Percentiles rank a stretch among this genome's conserved stretches.
Evolutionary conservation across 257 asterid genomes (phyloP).

Genomic region (Cruciata laevipes): DNA sequence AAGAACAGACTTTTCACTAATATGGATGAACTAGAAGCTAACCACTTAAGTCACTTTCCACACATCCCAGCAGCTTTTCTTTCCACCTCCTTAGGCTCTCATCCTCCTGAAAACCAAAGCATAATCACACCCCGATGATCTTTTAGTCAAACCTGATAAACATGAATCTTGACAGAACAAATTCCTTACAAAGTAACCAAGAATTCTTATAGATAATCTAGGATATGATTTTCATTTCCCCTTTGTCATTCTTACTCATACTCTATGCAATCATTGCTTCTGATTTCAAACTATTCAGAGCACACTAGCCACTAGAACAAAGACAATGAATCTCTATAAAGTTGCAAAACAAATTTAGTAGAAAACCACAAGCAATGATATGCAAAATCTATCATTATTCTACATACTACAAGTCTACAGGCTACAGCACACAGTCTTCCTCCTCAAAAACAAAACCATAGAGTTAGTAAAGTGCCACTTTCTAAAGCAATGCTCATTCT

Average conservation of each 20-base stretch:
- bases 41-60: conserved; percentile 67
- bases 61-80: conserved; percentile 75
- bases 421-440: background rate
- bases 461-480: background rate
- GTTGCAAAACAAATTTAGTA: background rate
- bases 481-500: background rate
- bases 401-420: background rate
- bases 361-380: background rate
- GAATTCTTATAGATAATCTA: background rate
- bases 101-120: conserved; percentile 43
- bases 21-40: conserved; percentile 12
- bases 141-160: background rate
- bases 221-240: background rate
- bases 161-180: background rate
- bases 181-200: background rate
- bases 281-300: background rate
- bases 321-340: too few species aligned
- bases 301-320: background rate
- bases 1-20: background rate
- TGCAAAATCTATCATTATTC: background rate
- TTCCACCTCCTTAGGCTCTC: conserved; percentile 81
- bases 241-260: background rate
- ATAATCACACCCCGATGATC: background rate
- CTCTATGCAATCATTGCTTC: background rate
- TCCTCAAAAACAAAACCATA: background rate